A percentile compares a stretch with the other conserved stretches of the same genome.
Conservation (phyloP, 2,329 filamentous ascomycete genomes). For the Cucurbitaria berberidis region DNA sequence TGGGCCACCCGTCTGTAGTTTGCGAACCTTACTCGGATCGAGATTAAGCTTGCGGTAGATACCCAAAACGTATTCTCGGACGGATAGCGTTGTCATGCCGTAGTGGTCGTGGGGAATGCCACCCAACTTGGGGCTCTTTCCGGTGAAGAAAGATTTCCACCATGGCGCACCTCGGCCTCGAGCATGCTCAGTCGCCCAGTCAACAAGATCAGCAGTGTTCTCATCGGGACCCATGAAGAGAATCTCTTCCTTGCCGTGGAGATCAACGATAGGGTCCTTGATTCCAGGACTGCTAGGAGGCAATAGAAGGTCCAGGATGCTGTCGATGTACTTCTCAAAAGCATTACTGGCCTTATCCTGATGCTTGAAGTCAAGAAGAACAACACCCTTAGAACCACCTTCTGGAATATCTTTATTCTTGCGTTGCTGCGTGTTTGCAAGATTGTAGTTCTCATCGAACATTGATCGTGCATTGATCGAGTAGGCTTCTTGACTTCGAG, state of each 20-base stretch:
- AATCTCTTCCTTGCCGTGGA: slow-evolving; percentile 94
- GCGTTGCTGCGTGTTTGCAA: slow-evolving; percentile 97
- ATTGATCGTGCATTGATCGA: slow-evolving; percentile 94
- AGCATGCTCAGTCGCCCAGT: slow-evolving; percentile 99
- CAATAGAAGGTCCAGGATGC: slow-evolving; percentile 91
- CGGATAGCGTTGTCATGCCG: slow-evolving; percentile 96
- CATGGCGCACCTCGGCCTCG: slow-evolving; percentile 85
- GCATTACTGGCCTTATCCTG: slow-evolving; percentile 91
- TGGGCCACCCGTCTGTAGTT: slow-evolving; percentile 97
- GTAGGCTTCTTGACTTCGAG: slow-evolving; percentile 93
- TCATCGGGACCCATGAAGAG: slow-evolving; percentile 98
- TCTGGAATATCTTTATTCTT: slow-evolving; percentile 99
- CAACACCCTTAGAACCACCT: slow-evolving; percentile 96
- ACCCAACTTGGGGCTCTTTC: slow-evolving; percentile 93
- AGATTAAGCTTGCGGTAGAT: slow-evolving; percentile 97
- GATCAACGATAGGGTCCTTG: slow-evolving; percentile 97
- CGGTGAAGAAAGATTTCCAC: slow-evolving; percentile 99
- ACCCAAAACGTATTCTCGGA: slow-evolving; percentile 93
- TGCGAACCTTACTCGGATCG: slow-evolving; percentile 81
- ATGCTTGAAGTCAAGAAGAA: slow-evolving; percentile 89
- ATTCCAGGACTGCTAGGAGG: slow-evolving; percentile 92
- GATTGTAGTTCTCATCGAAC: slow-evolving; percentile 98
- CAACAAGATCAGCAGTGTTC: slow-evolving; percentile 95
- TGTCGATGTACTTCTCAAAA: slow-evolving; percentile 99
- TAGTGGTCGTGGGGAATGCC: slow-evolving; percentile 96